Evolutionary conservation across 805 yeast genomes (phyloP), one percentile per base, ranked within the genome.

Genomic region (Lipomyces spencermartinsiae): DNA sequence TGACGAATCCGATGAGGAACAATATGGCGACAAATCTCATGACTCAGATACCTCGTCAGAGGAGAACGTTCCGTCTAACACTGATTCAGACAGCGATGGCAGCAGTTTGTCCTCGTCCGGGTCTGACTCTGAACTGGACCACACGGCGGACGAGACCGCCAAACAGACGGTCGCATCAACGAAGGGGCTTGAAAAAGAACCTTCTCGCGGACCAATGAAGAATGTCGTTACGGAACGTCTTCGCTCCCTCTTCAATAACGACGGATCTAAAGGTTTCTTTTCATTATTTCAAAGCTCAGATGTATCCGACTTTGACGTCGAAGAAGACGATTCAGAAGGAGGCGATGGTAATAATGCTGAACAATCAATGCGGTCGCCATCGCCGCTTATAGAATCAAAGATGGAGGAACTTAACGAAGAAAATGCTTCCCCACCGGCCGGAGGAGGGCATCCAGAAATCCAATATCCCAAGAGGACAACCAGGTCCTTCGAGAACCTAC

Each of bases 11-110:
- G 58, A 55, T 10, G 16, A 33, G 33, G 59, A 16, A 33, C 43
- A 12, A 8, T 19, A 82, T 61, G 81, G 83, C 62, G 90, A 86
- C 73, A 80, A 82, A 70, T 83, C 81, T 59, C 82, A 81, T 25
- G 76, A 62, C 6, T 55, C 65, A 16, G 68, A 61, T 14, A 58
- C 33, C 37, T 29, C 57, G 66, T 73, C 75, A 25, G 65, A 67
- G 37, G 74, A 73, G 10, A 66, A 72, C 10, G 43, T 35, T 9
- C 61, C 65, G n/a, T 63, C 64, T 22, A 83, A 78, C 39, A 82
- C 78, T 22, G 78, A 76, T 9, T 73, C 73, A 22, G 80, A 76
- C 1, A 74, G 75, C 1, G 80, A 76, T 14, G 77, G 77, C 33
- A 82, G n/a, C n/a, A n/a, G n/a, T n/a, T 77, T 7, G 81, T 76